phyloP scores from a whole-genome alignment of 345 rosid species.

The Brassica nigra region DNA sequence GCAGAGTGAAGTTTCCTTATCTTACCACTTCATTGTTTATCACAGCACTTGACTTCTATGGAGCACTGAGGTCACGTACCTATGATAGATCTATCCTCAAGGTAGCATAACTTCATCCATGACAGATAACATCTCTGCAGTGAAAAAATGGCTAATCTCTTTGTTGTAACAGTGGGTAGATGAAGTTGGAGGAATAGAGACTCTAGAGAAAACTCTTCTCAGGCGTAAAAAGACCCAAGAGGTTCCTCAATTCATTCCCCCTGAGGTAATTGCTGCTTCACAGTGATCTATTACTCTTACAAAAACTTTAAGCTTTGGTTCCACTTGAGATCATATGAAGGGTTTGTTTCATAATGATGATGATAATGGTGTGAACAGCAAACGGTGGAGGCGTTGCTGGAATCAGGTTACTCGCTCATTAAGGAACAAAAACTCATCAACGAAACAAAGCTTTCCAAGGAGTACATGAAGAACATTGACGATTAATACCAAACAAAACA shows the following conservation, averaged over 20 bases:
- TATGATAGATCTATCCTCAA: slow-evolving; percentile 81
- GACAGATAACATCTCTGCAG: not conserved
- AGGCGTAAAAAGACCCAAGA: slow-evolving; percentile 54
- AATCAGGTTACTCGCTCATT: slow-evolving; percentile 81
- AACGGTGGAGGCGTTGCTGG: slow-evolving; percentile 88
- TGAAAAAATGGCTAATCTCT: slow-evolving; percentile 9
- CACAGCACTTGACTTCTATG: slow-evolving; percentile 92
- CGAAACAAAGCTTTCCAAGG: slow-evolving; percentile 83
- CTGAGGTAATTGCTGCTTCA: slow-evolving; percentile 55
- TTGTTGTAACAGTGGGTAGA: slow-evolving; percentile 69
- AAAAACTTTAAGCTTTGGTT: not conserved
- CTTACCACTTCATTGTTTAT: not conserved
- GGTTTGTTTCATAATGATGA: slow-evolving; percentile 7
- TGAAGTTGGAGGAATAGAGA: slow-evolving; percentile 78
- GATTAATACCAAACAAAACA: slow-evolving; percentile 39
- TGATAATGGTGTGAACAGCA: slow-evolving; percentile 54
- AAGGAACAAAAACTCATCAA: slow-evolving; percentile 74
- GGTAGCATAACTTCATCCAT: slow-evolving; percentile 44
- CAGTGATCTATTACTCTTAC: not conserved
- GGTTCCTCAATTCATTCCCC: slow-evolving; percentile 74
- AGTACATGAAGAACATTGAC: slow-evolving; percentile 86
- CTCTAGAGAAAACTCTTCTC: slow-evolving; percentile 67
- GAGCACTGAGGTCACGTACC: slow-evolving; percentile 91
- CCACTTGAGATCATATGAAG: not conserved
- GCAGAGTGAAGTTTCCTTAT: not conserved